Base-by-base conservation (phyloP, 441 rosid species). In the Jatropha podagrica region DNA sequence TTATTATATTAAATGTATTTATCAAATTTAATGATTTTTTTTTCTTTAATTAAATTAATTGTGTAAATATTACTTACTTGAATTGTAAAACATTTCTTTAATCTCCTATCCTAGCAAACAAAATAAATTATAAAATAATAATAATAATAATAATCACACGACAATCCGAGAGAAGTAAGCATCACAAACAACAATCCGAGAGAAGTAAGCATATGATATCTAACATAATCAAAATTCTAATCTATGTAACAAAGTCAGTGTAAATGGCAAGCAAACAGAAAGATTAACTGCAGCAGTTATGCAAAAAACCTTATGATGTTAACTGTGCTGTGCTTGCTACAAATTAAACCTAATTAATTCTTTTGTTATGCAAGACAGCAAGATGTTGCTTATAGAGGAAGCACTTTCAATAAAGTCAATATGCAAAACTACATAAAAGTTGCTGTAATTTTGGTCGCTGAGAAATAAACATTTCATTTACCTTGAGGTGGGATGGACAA, bases 401-500 rank as follows among this genome's bases (percentile, higher is more conserved):
- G 13, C 5, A 26, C 5, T 60, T 11, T 12, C 14, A 60, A 27
- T n/a, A 62, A 10, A 5, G n/a, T 42, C 18, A 32, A n/a, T n/a
- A 32, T 0, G 8, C n/a, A 27, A 61, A 32, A 38, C 3, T 46
- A 14, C 23, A 5, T 40, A 59, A 10, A 27, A 14, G 2, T 67
- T 42, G 7, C 27, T 6, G 7, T 49, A 26, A 26, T 49, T 67
- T 46, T 26, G 32, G 14, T 37, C 0, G 58, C 37, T 48, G 14
- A 61, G 70, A 66, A 56, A 10, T 41, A 72, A 71, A 65, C 17
- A 37, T 14, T 59, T 67, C 46, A 66, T 44, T 80, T 79, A 82
- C 88, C 84, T 76, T 15, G 26, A 64, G 5, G 18, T 23, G 64
- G 37, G 32, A 71, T 18, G 66, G 56, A 41, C 17, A 52, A 27